phyloP scores from a whole-genome alignment of 768 basidiomycete species.

The Tylopilus intermedius region DNA sequence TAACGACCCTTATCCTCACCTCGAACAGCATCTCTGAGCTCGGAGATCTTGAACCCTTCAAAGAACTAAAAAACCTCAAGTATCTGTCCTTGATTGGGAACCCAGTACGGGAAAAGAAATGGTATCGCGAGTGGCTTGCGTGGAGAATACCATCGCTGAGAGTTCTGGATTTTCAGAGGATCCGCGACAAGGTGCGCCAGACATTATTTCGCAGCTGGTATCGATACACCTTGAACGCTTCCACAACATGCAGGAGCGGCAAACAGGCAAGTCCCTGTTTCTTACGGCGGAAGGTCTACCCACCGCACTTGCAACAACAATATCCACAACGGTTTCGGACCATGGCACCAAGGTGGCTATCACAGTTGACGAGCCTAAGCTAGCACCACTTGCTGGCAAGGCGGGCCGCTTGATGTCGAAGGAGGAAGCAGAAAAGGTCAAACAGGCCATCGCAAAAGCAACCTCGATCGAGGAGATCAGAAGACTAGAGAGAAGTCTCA shows the following conservation, averaged over 20 bases:
- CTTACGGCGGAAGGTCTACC: constrained; percentile 73
- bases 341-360: constrained; percentile 56
- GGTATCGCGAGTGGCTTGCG: constrained; percentile 95
- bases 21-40: constrained; percentile 78
- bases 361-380: constrained; percentile 77
- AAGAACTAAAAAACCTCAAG: constrained; percentile 67
- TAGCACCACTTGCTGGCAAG: constrained; percentile 50
- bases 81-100: constrained; percentile 77
- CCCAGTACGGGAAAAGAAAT: constrained; percentile 86
- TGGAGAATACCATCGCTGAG: constrained; percentile 82
- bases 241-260: constrained; percentile 60
- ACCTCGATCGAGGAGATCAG: constrained; percentile 87
- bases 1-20: constrained; percentile 76
- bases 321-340: constrained; percentile 69
- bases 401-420: constrained; percentile 87
- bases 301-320: constrained; percentile 73
- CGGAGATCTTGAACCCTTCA: constrained; percentile 81
- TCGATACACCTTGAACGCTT: constrained; percentile 27
- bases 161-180: constrained; percentile 92
- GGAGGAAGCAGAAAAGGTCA: constrained; percentile 85
- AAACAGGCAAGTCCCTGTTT: constrained; percentile 69
- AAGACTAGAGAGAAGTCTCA: constrained; percentile 72
- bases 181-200: constrained; percentile 85
- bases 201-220: constrained; percentile 21
- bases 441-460: constrained; percentile 84